Evolutionary conservation across 176 grass and related monocot species (phyloP), one percentile per base, ranked within the genome.

Genomic region (Calamus simplicifolius): DNA sequence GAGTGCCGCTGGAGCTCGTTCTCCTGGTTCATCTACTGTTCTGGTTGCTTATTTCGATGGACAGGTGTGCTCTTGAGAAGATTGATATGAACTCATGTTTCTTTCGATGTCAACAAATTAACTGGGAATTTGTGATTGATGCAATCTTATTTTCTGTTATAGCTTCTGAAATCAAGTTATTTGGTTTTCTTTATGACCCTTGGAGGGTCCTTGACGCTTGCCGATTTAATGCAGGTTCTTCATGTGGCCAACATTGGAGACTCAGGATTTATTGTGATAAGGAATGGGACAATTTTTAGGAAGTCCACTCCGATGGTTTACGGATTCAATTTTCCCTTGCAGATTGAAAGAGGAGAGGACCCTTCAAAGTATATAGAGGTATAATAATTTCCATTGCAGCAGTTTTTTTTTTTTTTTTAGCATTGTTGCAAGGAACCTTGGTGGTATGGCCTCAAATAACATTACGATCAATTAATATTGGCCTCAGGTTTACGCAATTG

Each of bases 281-380:
- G 87, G 74, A 85, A 92, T 65, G 84, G 84, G 25, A 53, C 69
- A 28, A 54, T 98, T 38, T 85, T 85, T 54, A 78, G 62, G 60
- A 91, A 77, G 69, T 89, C 93, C 48, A 98, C 75, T 3, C 81
- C 93, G 0, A 98, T 98, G 93, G 85, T 89, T 21, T 98, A 92
- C 25, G 93, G 93, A 54, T 98, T 98, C 62, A 98, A 98, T 82
- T 98, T 98, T 52, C 93, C 93, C 5, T 64, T 98, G 65, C 93
- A 98, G 73, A 98, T 98, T 31, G 93, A 98, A 54, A 92, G 83
- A 69, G 93, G 93, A 0, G 93, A 92, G 13, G 81, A 98, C 75
- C 87, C 93, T 69, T 76, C 77, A 21, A 98, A 82, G 64, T 54
- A 81, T 61, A 63, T 92, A 31, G 84, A 92, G 84, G 93, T 98